phyloP scores from a whole-genome alignment of 1,284 basidiomycete genomes.

The Mycosarcoma mackinlayi region DNA sequence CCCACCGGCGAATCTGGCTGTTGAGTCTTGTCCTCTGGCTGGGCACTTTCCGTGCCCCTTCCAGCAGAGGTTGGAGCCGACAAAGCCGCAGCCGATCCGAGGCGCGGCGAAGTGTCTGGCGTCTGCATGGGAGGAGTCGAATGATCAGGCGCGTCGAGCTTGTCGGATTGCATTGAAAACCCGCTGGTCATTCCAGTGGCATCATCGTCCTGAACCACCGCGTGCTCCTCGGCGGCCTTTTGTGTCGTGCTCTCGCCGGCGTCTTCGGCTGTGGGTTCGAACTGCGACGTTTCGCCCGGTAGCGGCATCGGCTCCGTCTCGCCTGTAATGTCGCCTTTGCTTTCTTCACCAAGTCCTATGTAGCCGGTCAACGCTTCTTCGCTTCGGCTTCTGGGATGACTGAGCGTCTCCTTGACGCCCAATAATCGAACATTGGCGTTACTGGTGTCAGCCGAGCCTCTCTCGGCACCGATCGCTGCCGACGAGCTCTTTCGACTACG shows the following conservation, averaged over 20 bases:
- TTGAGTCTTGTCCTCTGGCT: constrained; percentile 4
- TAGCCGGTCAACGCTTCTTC: constrained; percentile 15
- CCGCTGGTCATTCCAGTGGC: constrained; percentile 24
- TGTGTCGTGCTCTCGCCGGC: not conserved
- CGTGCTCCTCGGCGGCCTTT: not conserved
- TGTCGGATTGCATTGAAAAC: constrained; percentile 31
- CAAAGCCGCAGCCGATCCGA: constrained; percentile 6
- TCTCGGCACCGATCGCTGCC: constrained; percentile 9
- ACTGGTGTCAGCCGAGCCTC: not conserved
- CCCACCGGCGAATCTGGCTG: not conserved
- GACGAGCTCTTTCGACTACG: constrained; percentile 40
- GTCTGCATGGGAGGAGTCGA: constrained; percentile 47
- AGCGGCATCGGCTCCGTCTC: not conserved
- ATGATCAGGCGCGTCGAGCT: constrained; percentile 20
- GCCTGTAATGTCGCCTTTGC: not conserved
- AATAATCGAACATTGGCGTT: not conserved
- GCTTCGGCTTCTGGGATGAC: constrained; percentile 28
- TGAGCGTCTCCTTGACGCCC: constrained; percentile 6
- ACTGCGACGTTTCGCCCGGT: not conserved
- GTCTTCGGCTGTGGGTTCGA: not conserved
- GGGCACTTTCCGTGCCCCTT: no score
- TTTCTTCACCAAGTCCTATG: constrained; percentile 1
- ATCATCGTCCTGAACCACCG: constrained; percentile 9
- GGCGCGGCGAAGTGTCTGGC: constrained; percentile 29
- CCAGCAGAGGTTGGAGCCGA: constrained; percentile 6